Conservation (phyloP, 2,329 filamentous ascomycete species). For the Phaeosphaeria sp. region DNA sequence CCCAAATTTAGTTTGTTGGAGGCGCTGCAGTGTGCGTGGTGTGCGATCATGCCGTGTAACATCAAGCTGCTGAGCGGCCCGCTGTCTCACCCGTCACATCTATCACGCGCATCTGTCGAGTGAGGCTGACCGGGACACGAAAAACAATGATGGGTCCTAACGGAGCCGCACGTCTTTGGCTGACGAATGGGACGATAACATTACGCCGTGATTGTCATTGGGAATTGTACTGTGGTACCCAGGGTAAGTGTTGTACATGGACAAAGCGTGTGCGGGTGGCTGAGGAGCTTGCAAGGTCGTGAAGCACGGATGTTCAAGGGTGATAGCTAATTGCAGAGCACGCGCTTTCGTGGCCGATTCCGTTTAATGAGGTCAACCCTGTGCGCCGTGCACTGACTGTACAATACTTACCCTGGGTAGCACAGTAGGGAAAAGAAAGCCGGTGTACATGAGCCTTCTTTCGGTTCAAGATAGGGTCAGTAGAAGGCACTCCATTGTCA, state of each 20-base stretch:
- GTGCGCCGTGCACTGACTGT: no score
- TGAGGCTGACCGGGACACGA: background rate
- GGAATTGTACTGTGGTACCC: no score
- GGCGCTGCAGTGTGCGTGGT: background rate
- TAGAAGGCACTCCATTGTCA: background rate
- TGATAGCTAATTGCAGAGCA: no score
- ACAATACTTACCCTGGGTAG: no score
- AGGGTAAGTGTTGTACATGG: no score
- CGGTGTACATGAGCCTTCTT: no score
- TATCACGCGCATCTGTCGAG: background rate
- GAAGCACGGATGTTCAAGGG: no score
- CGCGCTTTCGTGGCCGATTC: no score
- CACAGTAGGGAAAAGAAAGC: no score
- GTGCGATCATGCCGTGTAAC: background rate
- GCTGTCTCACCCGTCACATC: background rate
- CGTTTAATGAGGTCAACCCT: no score
- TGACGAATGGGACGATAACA: background rate
- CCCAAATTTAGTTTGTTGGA: background rate
- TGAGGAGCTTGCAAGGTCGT: no score
- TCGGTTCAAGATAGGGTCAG: background rate
- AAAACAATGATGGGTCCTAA: background rate
- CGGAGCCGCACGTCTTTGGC: background rate
- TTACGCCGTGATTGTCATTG: background rate
- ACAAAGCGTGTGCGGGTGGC: no score
- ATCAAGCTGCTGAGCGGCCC: background rate